Conservation (phyloP, 1,139 yeast species). For the Scheffersomyces lignicola region DNA sequence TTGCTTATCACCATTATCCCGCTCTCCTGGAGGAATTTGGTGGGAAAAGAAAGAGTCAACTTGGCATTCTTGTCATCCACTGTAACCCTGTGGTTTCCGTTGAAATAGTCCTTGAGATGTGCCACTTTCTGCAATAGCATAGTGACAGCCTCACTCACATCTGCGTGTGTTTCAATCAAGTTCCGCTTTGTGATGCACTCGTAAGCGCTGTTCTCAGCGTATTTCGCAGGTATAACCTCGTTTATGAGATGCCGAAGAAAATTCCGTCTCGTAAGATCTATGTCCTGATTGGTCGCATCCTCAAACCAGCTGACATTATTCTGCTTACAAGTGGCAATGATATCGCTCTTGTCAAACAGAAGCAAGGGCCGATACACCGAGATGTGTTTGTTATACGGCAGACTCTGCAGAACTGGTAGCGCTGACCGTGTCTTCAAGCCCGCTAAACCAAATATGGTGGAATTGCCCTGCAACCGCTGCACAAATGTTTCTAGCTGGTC, state of each 20-base stretch:
- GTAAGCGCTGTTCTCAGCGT: slow-evolving; percentile 13
- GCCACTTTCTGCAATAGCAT: slow-evolving; percentile 15
- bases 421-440: slow-evolving; percentile 31
- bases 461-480: slow-evolving; percentile 52
- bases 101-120: slow-evolving; percentile 9
- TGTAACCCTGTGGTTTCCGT: slow-evolving; percentile 4
- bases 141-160: slow-evolving; percentile 15
- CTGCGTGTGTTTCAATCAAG: slow-evolving; percentile 16
- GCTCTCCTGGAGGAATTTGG: slow-evolving; percentile 5
- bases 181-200: slow-evolving; percentile 13
- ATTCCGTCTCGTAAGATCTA: slow-evolving; percentile 56
- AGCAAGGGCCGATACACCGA: slow-evolving; percentile 56
- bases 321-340: slow-evolving; percentile 45
- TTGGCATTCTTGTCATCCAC: slow-evolving; percentile 11
- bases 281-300: slow-evolving; percentile 62
- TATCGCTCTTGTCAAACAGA: slow-evolving; percentile 38
- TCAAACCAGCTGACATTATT: slow-evolving; percentile 60
- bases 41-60: slow-evolving; percentile 10
- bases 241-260: slow-evolving; percentile 35
- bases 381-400: slow-evolving; percentile 18
- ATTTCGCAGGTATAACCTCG: slow-evolving; percentile 23
- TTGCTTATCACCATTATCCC: slow-evolving; percentile 26
- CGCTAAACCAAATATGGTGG: slow-evolving; percentile 59
- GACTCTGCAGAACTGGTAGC: slow-evolving; percentile 26
- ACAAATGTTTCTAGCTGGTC: slow-evolving; percentile 75